phyloP scores from a whole-genome alignment of 495 filamentous ascomycete genomes.

The Neurospora africana region DNA sequence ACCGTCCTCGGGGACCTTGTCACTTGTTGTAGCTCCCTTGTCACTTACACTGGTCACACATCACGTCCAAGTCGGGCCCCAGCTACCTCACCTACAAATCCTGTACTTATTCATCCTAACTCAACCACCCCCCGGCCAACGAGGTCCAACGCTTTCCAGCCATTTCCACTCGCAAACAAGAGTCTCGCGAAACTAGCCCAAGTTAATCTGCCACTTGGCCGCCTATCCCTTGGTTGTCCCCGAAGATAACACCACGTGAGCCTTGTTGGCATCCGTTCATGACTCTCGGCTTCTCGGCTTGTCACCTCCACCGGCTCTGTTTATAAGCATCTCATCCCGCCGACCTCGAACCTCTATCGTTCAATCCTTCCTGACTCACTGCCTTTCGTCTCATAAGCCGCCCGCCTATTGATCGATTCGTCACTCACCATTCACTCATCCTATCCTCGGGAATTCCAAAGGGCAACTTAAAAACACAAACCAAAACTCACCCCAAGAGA shows the following conservation, averaged over 20 bases:
- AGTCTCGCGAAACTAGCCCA: conserved; percentile 4
- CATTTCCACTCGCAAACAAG: conserved; percentile 18
- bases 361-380: not conserved
- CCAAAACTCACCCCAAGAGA: not conserved
- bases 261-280: conserved; percentile 1
- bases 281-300: not conserved
- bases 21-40: not conserved
- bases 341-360: not conserved
- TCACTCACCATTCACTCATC: conserved; percentile 9
- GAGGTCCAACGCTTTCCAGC: conserved; percentile 20
- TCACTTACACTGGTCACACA: not conserved
- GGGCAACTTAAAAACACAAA: not conserved
- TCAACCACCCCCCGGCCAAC: not conserved
- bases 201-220: conserved; percentile 8
- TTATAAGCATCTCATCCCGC: conserved; percentile 6
- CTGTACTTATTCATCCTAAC: not conserved
- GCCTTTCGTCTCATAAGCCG: not conserved
- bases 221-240: conserved; percentile 5
- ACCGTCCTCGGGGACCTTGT: not conserved
- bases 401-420: not conserved
- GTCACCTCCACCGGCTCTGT: conserved; percentile 11
- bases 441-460: not conserved
- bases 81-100: not conserved
- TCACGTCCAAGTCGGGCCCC: not conserved
- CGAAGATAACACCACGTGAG: conserved; percentile 13